Evolutionary conservation across 2,329 filamentous ascomycete species (phyloP).

Genomic region (Emmonsia crescens): DNA sequence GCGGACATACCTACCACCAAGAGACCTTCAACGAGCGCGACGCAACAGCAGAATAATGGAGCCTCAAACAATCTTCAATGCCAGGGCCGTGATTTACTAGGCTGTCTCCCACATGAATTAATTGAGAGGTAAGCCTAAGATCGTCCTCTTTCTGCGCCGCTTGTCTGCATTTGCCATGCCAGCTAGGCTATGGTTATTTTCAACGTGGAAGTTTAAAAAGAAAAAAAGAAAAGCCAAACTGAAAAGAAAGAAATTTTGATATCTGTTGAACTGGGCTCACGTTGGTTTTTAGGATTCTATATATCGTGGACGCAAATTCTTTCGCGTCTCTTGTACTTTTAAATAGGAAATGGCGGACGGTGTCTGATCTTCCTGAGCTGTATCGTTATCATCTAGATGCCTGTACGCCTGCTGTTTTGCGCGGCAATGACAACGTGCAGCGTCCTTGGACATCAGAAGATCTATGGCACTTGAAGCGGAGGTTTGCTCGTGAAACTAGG

Average conservation of each 20-base stretch:
- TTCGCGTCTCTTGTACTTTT: conserved; percentile 38
- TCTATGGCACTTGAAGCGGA: conserved; percentile 50
- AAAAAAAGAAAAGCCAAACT: not conserved
- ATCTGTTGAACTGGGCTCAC: conserved; percentile 6
- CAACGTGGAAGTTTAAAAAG: not conserved
- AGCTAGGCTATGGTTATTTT: not conserved
- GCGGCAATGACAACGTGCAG: conserved; percentile 26
- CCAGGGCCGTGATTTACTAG: not conserved
- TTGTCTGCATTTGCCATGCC: not conserved
- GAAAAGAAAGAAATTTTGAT: not conserved
- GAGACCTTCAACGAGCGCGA: not conserved
- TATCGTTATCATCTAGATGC: conserved; percentile 38
- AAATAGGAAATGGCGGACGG: conserved; percentile 34
- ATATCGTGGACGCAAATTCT: conserved; percentile 35
- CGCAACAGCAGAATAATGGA: not conserved
- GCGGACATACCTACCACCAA: not conserved
- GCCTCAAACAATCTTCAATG: not conserved
- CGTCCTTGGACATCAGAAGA: conserved; percentile 32
- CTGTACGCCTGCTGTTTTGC: conserved; percentile 18
- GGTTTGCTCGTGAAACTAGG: conserved; percentile 61
- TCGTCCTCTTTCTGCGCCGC: not conserved
- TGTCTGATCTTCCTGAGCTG: conserved; percentile 33
- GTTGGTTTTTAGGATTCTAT: conserved; percentile 32
- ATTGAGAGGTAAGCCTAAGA: conserved; percentile 10
- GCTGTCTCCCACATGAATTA: conserved; percentile 7